Conservation (phyloP, 495 filamentous ascomycete genomes). For the Immersiella caudata region DNA sequence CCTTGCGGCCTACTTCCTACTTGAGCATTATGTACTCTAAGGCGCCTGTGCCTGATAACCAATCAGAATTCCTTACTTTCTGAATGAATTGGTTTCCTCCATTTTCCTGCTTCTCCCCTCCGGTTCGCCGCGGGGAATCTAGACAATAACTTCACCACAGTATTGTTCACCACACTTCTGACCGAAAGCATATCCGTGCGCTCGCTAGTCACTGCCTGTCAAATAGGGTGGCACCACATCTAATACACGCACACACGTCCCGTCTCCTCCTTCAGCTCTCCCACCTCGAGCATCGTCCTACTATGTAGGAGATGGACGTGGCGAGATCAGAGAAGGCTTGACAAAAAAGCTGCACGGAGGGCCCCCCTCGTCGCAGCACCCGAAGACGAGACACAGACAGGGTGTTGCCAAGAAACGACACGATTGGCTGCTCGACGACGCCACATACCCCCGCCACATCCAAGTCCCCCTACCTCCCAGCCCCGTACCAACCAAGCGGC, state of each 20-base stretch:
- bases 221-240: not conserved
- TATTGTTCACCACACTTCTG: not conserved
- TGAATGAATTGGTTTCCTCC: not conserved
- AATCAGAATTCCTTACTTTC: not conserved
- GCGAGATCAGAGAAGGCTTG: not conserved
- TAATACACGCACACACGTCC: not conserved
- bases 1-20: not conserved
- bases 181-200: not conserved
- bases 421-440: conserved; percentile 10
- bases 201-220: not conserved
- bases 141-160: not conserved
- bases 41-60: not conserved
- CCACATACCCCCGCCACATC: not conserved
- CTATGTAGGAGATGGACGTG: not conserved
- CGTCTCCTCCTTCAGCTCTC: not conserved
- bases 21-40: not conserved
- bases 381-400: conserved; percentile 3
- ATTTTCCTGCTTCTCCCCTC: not conserved
- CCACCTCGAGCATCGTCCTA: not conserved
- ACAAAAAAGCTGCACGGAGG: too few species aligned
- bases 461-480: not conserved
- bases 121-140: not conserved
- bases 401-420: conserved; percentile 2
- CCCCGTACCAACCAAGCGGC: not conserved
- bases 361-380: not conserved